These are phyloP conservation scores for Sungouiella thailandica DNA, from an alignment of 805 yeast genomes.

Conservation along the genomic window DNA sequence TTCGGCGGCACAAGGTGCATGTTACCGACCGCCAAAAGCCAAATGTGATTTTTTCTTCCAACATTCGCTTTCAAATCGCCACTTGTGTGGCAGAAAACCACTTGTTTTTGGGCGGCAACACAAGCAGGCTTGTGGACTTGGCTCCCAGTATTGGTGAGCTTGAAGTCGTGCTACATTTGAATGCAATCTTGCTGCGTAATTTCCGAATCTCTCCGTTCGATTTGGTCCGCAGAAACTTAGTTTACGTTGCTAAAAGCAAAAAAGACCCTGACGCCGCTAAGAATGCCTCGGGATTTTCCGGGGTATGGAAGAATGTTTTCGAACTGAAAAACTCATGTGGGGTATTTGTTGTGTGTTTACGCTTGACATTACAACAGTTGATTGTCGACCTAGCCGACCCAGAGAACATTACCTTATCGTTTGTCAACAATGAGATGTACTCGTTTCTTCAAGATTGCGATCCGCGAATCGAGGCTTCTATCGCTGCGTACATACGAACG, in stretches of 20 bases:
- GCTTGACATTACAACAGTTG: slow-evolving; percentile 21
- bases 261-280: not conserved
- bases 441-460: slow-evolving; percentile 26
- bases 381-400: slow-evolving; percentile 14
- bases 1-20: slow-evolving; percentile 6
- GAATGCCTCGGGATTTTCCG: slow-evolving; percentile 1
- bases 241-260: slow-evolving; percentile 26
- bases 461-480: slow-evolving; percentile 18
- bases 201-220: slow-evolving; percentile 25
- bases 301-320: slow-evolving; percentile 11
- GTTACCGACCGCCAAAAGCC: slow-evolving; percentile 31
- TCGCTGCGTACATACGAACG: slow-evolving; percentile 23
- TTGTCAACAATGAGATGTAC: slow-evolving; percentile 28
- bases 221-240: slow-evolving; percentile 29
- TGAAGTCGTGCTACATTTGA: slow-evolving; percentile 30
- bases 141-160: slow-evolving; percentile 15
- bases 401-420: slow-evolving; percentile 16
- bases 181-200: slow-evolving; percentile 29
- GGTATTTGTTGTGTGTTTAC: slow-evolving; percentile 29
- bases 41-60: slow-evolving; percentile 34
- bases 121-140: slow-evolving; percentile 13
- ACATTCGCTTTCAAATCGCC: slow-evolving; percentile 23
- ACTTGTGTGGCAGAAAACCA: slow-evolving; percentile 14
- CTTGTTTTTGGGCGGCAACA: slow-evolving; percentile 8
- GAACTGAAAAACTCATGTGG: slow-evolving; percentile 17